Conservation (phyloP, 140 eudicot species). For the Artemisia princeps region DNA sequence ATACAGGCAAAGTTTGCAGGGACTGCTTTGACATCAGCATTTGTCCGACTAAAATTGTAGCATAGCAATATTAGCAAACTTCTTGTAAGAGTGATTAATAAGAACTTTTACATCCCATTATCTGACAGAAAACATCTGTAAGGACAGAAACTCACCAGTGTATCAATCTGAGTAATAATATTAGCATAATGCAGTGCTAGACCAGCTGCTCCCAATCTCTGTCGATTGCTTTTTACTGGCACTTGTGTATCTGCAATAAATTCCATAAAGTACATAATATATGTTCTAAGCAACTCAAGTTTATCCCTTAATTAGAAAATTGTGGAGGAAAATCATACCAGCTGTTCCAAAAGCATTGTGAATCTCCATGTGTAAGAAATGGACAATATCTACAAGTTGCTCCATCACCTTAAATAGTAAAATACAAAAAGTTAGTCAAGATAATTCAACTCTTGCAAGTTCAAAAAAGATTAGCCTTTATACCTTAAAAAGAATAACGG, state of each 20-base stretch:
- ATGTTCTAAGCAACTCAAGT: not conserved
- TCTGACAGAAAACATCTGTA: conserved; percentile 10
- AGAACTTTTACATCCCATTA: not conserved
- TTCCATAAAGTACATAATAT: conserved; percentile 9
- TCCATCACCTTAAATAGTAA: conserved; percentile 74
- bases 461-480: not conserved
- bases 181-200: conserved; percentile 95
- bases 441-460: not conserved
- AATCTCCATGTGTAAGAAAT: conserved; percentile 83
- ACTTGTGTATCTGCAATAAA: conserved; percentile 47
- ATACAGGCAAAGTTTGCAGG: too few species aligned
- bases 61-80: not conserved
- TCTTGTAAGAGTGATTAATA: not conserved
- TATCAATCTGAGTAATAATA: conserved; percentile 80
- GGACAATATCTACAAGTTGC: conserved; percentile 94
- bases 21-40: not conserved
- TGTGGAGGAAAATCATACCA: conserved; percentile 41
- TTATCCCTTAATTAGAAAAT: not conserved
- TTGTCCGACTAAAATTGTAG: not conserved
- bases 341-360: conserved; percentile 72
- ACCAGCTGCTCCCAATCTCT: conserved; percentile 85
- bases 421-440: conserved; percentile 6
- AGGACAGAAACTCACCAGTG: conserved; percentile 57
- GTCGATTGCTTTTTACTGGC: conserved; percentile 51
- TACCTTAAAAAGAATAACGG: not conserved